A percentile compares a stretch with the other conserved stretches of the same genome.
phyloP scores from a whole-genome alignment of 106 monocot species.

The Dioscorea alata region DNA sequence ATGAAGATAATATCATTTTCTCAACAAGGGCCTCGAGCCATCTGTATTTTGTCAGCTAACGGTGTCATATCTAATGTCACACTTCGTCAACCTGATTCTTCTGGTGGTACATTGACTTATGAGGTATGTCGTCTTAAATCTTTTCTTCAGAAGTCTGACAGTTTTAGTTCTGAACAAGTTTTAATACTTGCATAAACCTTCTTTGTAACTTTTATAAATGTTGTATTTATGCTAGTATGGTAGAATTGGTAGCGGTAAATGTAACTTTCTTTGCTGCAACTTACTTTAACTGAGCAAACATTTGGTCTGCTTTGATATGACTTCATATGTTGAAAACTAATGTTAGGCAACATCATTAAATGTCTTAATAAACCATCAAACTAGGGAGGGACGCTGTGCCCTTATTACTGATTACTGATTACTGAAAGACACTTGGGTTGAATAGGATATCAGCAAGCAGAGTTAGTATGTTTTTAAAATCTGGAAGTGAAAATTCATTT shows the following conservation, averaged over 20 bases:
- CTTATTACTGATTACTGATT: too few relatives aligned
- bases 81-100: constrained; percentile 77
- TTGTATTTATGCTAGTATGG: neutral
- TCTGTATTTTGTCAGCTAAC: constrained; percentile 82
- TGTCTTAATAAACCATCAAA: too few relatives aligned
- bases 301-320: too few relatives aligned
- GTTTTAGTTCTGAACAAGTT: neutral
- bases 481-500: too few relatives aligned
- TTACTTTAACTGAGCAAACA: too few relatives aligned
- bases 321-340: too few relatives aligned
- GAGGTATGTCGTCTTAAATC: constrained; percentile 37
- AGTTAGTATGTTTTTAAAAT: too few relatives aligned
- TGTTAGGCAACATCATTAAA: too few relatives aligned
- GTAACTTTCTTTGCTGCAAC: neutral
- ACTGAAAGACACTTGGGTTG: too few relatives aligned
- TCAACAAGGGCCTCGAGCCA: constrained; percentile 49
- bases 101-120: constrained; percentile 86
- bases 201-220: neutral
- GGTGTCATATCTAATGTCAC: constrained; percentile 84
- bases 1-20: constrained; percentile 91
- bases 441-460: too few relatives aligned
- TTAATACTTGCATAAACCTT: neutral
- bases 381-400: too few relatives aligned
- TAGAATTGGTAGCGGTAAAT: neutral
- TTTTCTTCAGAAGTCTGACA: neutral